Evolutionary conservation across 176 grass and related monocot genomes (phyloP), one percentile per base, ranked within the genome.

Genomic region (Zoysia pacifica): DNA sequence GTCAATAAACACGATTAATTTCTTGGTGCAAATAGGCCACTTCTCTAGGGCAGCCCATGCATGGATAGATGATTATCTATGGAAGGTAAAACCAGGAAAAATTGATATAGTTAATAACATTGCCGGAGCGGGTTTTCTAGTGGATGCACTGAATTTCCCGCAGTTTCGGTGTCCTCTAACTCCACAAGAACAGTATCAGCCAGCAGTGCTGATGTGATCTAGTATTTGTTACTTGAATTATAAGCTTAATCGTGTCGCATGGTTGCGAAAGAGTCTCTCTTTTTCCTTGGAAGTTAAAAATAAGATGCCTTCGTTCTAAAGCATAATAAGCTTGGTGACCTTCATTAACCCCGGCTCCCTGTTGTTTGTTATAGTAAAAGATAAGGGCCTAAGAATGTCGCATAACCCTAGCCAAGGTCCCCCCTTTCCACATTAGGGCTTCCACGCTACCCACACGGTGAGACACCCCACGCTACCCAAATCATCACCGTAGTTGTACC

Each of bases 391-490:
- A 85, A 64, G 16, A 76, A 85, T 79, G 74, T 46, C 28, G 7
- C 79, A 73, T 19, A 72, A 83, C 67, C 72, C 79, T 50, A 91
- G 56, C 72, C 64, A 10, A 36, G 74, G 74, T 83, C 69, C 82
- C 75, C 50, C 41, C 82, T 91, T 91, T 87, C 87, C 89, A 68
- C 83, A 89, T 91, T 91, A 62, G 85, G 89, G 72, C 59, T 74
- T 48, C 81, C 67, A 28, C 28, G 28, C 28, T 28, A 28, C 28
- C 28, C 73, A 72, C 58, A 89, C 85, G 69, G 83, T 84, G 80
- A 90, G 87, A 91, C 85, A 91, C 79, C 47, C 89, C 89, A 94
- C 73, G 92, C 80, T 75, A 89, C 89, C 86, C 62, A 81, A 91
- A 94, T 94, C 89, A 94, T 91, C 84, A 91, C 86, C 74, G 38